These are phyloP conservation scores for Naematelia aurantialba DNA, from an alignment of 768 basidiomycete genomes.

Conservation along the genomic window DNA sequence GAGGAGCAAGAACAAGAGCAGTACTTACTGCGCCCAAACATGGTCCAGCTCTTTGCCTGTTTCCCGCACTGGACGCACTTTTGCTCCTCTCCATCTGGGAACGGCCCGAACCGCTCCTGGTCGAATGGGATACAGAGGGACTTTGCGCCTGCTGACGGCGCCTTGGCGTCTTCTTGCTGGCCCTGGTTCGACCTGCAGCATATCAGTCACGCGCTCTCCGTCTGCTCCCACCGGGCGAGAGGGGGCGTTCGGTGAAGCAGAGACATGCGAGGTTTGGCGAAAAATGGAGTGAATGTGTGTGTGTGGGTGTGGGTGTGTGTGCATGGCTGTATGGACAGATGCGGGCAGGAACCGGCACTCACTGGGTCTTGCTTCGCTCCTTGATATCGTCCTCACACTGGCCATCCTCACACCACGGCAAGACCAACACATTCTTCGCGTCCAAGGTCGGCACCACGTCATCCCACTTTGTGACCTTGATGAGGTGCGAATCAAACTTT, in stretches of 20 bases:
- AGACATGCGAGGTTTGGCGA: background rate
- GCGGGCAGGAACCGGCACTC: too few relatives aligned
- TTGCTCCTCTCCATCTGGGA: constrained; percentile 71
- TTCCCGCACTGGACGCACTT: constrained; percentile 84
- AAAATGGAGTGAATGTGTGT: constrained; percentile 1
- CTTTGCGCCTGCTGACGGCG: constrained; percentile 96
- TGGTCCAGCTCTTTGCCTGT: constrained; percentile 90
- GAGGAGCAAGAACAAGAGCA: background rate
- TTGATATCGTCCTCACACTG: constrained; percentile 98
- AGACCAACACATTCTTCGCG: constrained; percentile 74
- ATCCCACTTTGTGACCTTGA: constrained; percentile 78
- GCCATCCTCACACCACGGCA: constrained; percentile 95
- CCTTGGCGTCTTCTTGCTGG: constrained; percentile 80
- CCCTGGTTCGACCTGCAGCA: constrained; percentile 60
- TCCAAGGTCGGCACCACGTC: constrained; percentile 89
- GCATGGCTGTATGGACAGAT: too few relatives aligned
- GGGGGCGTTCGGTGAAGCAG: background rate
- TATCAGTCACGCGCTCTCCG: background rate
- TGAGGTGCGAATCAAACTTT: constrained; percentile 66
- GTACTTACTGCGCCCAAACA: constrained; percentile 71
- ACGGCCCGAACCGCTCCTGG: constrained; percentile 72
- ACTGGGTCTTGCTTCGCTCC: constrained; percentile 82
- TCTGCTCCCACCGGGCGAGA: too few relatives aligned
- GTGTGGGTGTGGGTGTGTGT: constrained; percentile 31
- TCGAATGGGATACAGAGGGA: constrained; percentile 95